Evolutionary conservation across 352 stramenopile species (phyloP), one percentile per base, ranked within the genome.

Genomic region (Thalassiosira hispida): DNA sequence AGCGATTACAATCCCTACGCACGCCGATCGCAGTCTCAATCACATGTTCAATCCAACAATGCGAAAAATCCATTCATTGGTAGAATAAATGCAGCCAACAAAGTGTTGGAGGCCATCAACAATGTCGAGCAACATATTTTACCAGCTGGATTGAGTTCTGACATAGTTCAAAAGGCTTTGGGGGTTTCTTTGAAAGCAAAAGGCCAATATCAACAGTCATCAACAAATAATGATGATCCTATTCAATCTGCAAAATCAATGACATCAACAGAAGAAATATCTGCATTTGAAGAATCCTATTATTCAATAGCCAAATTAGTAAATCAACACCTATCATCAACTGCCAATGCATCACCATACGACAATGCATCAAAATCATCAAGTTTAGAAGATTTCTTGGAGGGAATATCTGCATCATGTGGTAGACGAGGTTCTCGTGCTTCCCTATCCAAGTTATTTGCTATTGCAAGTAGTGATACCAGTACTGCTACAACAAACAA

Each of bases 351-450:
- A 47, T 40, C 42, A 29, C 31, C 23, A n/a, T 18, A 59, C 8
- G 46, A 70, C 23, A 49, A 23, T 42, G 2, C 23, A 33, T 46
- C 53, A 46, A 51, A 66, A 61, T 57, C 56, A 27, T 42, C 77
- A 27, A 42, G 65, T 51, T 63, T 90, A 29, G 40, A 79, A 73
- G 69, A 86, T 51, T 82, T 91, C 55, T 66, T 90, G 56, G 56
- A 84, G 22, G 74, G 66, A 40, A 64, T 83, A 51, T 77, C 74
- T 52, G 40, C 46, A 31, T 83, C 74, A 2, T 78, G 66, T 61
- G 74, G 74, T 31, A 70, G 74, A 25, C 47, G 74, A 52, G 74
- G 74, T 25, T 83, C 55, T 73, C 73, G 67, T 81, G 51, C 68
- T 7, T 75, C 63, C 18, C 47, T 73, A 27, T 72, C 63, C 16